Evolutionary conservation across 495 filamentous ascomycete species (phyloP), one percentile per base, ranked within the genome.

Genomic region (Aspergillus funiculosus): DNA sequence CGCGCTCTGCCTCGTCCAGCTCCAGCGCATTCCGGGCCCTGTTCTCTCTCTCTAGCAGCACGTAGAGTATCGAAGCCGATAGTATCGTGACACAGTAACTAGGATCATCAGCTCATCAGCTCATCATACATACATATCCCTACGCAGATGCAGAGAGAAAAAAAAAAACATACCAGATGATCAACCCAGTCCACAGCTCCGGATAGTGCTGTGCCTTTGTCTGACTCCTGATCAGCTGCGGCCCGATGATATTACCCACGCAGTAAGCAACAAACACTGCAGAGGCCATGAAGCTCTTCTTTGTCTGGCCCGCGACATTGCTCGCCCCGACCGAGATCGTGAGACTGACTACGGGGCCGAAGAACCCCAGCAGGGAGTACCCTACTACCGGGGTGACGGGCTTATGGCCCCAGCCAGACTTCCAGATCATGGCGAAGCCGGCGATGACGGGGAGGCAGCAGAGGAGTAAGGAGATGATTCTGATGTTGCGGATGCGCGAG

Each of bases 251-350:
- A 48, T 82, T 81, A 13, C 85, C 85, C 2, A 87, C 78, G 37
- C 80, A 82, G 58, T 87, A 87, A 0, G 81, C 83, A 0, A 85
- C 81, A 49, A 87, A 89, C 20, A 85, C 82, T 1, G 79, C 79
- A 0, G 81, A 79, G 0, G 82, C 80, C 71, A 81, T 87, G 49
- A 81, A 73, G 43, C 77, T 80, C 67, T 87, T 87, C 62, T 91
- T 91, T 5, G 84, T 89, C 13, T 82, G 77, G 0, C 86, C 86
- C 1, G 85, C 85, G 0, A 89, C 78, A 51, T 89, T 87, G 13
- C 76, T 75, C 59, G 83, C 85, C 0, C 82, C 83, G 1, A 85
- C 52, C 0, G 75, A 79, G 43, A 88, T 82, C 32, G 79, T 78
- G 21, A 87, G 62, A 20, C 73, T 78, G 0, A 83, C 80, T 0